Base-by-base conservation (phyloP, 345 rosid genomes). In the Angophora floribunda region DNA sequence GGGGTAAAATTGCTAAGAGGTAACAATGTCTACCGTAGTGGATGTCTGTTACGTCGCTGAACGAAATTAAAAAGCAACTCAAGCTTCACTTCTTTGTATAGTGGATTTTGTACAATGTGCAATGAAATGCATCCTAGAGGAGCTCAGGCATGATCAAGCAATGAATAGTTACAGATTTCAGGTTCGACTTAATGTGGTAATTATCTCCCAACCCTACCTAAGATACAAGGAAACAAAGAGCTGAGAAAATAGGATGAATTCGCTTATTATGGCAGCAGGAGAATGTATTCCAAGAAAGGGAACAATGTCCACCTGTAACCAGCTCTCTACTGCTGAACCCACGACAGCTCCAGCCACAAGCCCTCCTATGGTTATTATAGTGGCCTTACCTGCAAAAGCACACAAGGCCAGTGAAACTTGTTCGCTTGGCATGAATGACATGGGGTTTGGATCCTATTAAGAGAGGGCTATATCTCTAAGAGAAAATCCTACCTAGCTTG, bases 231-330 rank as follows among this genome's bases (percentile, higher is more conserved):
- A 97, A 61, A 95, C 96, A 92, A 98, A 90, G 90, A 98, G 94
- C 89, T 98, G 98, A 85, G 96, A 96, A 88, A 98, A 91, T 82
- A 98, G 94, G 87, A 98, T 93, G 85, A 98, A 94, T 90, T 97
- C 99, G 85, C 96, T 95, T 87, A 98, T 96, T 51, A 98, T 92
- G 13, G 98, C 92, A 7, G 97, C 97, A 51, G 99, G 99, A 49
- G 96, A 95, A 91, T 94, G 98, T 52, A 98, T 85, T 84, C 99
- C 96, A 2, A 98, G 93, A 89, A 98, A 94, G 2, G 99, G 99
- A 88, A 98, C 96, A 5, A 97, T 92, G 91, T 98, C 99, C 65
- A 98, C 99, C 89, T 98, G 99, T 92, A 98, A 91, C 99, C 95
- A 97, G 91, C 89, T 97, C 95, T 98, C 98, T 14, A 95, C 92